Evolutionary conservation across 2,329 filamentous ascomycete species (phyloP), one percentile per base, ranked within the genome.

Genomic region (Cladophialophora bantiana): DNA sequence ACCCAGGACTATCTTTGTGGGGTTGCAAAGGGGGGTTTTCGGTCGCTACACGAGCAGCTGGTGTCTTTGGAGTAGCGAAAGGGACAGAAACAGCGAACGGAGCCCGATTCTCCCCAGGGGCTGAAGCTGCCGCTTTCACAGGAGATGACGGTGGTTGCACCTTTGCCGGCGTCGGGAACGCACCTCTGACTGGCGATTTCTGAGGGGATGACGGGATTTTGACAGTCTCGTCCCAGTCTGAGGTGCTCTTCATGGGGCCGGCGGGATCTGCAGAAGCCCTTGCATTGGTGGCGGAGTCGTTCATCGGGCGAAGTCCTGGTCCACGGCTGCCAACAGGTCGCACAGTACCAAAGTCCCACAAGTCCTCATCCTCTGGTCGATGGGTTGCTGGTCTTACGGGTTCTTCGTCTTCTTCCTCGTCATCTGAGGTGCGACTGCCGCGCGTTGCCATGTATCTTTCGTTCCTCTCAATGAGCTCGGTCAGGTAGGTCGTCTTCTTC

Each of bases 291-390:
- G 90, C 90, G 36, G 90, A 90, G 67, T 94, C 92, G 71, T 92
- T 93, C 88, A 97, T 88, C 0, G 88, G 83, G 72, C 90, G 85
- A 57, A 92, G 81, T 2, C 89, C 89, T 54, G 86, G 75, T 35
- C 84, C 85, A 68, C 89, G 88, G 34, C 87, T 85, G 62, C 89
- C 87, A n/a, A 90, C 89, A 5, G 96, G 89, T 64, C 94, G 87
- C 60, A 99, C 92, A 0, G 95, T 99, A 52, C 95, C 95, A 82
- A 99, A 99, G 78, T 99, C 95, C 95, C 95, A 99, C 76, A 98
- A 88, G 77, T 98, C 95, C 77, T 97, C 92, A 38, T 90, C 85
- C 65, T 89, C 85, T 64, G 83, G 79, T 56, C 83, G 78, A 20
- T 82, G 80, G 12, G 83, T 81, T 55, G 87, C 54, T 66, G 62